These are phyloP conservation scores for Saturnispora sekii DNA, from an alignment of 805 yeast genomes.

Conservation along the genomic window DNA sequence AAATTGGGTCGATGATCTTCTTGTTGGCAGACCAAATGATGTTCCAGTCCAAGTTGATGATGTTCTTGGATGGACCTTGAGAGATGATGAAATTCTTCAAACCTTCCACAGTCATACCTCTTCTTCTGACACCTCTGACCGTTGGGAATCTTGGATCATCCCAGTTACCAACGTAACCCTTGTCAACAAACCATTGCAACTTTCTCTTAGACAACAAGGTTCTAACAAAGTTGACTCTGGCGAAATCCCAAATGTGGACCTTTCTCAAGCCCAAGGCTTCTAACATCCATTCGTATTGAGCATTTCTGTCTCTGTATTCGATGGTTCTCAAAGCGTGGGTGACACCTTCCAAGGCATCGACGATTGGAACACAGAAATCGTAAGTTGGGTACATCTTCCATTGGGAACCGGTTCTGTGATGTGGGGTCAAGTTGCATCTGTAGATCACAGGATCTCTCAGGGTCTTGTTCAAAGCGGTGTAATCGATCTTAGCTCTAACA, in stretches of 20 bases:
- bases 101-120: constrained; percentile 99
- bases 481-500: constrained; percentile 94
- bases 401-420: constrained; percentile 84
- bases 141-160: constrained; percentile 99
- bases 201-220: constrained; percentile 94
- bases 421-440: constrained; percentile 96
- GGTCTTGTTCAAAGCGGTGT: constrained; percentile 84
- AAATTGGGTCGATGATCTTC: constrained; percentile 92
- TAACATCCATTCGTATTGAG: constrained; percentile 96
- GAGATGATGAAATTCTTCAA: constrained; percentile 84
- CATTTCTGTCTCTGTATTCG: constrained; percentile 98
- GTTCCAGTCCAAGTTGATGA: constrained; percentile 95
- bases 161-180: constrained; percentile 82
- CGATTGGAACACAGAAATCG: constrained; percentile 97
- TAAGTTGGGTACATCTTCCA: constrained; percentile 99
- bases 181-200: constrained; percentile 98
- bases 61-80: constrained; percentile 97
- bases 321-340: constrained; percentile 97
- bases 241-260: constrained; percentile 97
- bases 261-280: constrained; percentile 73
- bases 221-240: constrained; percentile 93
- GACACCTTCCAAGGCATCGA: constrained; percentile 92
- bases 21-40: constrained; percentile 97
- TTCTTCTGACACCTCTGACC: constrained; percentile 97
- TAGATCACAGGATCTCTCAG: constrained; percentile 96